Evolutionary conservation across 176 grass and related monocot genomes (phyloP).

Genomic region (Carex myosuroides): DNA sequence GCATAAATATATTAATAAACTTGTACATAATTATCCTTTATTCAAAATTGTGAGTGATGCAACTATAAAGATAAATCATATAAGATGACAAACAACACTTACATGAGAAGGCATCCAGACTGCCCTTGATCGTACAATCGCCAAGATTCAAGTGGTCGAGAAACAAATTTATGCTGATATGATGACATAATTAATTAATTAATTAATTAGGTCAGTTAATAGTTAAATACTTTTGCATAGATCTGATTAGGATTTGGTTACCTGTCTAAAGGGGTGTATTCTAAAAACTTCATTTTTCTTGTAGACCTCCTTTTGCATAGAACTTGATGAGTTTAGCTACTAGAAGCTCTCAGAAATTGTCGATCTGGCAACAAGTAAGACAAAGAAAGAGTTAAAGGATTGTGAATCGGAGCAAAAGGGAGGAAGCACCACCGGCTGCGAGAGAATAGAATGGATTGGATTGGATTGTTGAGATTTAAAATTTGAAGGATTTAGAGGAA

Average conservation of each 20-base stretch:
- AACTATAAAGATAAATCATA: conserved; percentile 1
- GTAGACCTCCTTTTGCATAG: conserved; percentile 17
- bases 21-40: neutral
- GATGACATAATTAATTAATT: conserved; percentile 5
- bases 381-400: neutral
- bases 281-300: conserved; percentile 93
- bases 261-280: conserved; percentile 88
- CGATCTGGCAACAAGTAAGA: neutral
- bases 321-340: neutral
- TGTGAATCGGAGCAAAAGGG: neutral
- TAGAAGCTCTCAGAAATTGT: neutral
- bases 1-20: neutral
- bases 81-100: conserved; percentile 14
- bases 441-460: neutral
- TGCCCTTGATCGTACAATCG: conserved; percentile 62
- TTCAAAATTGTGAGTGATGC: neutral
- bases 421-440: neutral
- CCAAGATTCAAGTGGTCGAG: conserved; percentile 56
- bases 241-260: conserved; percentile 9
- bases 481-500: neutral
- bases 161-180: conserved; percentile 67
- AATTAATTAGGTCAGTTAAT: neutral
- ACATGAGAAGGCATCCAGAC: conserved; percentile 63
- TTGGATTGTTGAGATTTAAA: neutral
- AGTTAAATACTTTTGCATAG: neutral